Evolutionary conservation across 2,329 filamentous ascomycete species (phyloP), one percentile per base, ranked within the genome.

Genomic region (Verticillium tricorpus): DNA sequence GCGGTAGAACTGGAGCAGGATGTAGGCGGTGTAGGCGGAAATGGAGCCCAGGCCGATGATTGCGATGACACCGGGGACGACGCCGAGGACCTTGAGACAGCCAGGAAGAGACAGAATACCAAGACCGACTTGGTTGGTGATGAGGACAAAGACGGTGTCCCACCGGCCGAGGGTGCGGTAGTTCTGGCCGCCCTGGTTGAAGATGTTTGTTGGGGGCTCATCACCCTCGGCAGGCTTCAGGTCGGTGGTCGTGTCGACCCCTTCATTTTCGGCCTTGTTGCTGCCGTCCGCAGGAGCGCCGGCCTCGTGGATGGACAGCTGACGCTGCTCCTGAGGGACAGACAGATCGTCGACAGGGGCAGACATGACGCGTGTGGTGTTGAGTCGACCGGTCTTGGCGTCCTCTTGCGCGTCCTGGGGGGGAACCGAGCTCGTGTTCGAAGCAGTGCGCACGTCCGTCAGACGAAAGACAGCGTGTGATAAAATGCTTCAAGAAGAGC

Each of bases 51-150:
- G 80, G 8, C 88, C 88, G 60, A 90, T 79, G 28, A 89, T 90
- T 70, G 89, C 72, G 64, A 91, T 89, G 61, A 91, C 69, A 40
- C 88, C 88, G 0, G 88, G 88, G 5, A 90, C 83, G 25, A 91
- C 78, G 8, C 88, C 89, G 39, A 91, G 80, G 11, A 87, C 77
- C 5, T 88, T 86, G 73, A 91, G 89, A 0, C 87, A 89, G 73
- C 85, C 89, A 2, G 89, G 89, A 65, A 91, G 89, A 1, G 87
- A 90, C 81, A 91, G 87, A 73, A 77, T 73, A n/a, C 74, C 75
- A 5, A 76, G 69, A 50, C 72, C 73, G 61, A 76, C 68, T 62
- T 76, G 70, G 60, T 74, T 74, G 37, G 71, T 73, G 12, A 75
- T 62, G 3, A 76, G 66, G 35, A 73, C 71, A 52, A 73, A 69